Percentiles rank a stretch among this genome's conserved stretches.
These are phyloP conservation scores for Colletotrichum coccodes DNA, from an alignment of 2,329 filamentous ascomycete genomes.

Conservation along the genomic window DNA sequence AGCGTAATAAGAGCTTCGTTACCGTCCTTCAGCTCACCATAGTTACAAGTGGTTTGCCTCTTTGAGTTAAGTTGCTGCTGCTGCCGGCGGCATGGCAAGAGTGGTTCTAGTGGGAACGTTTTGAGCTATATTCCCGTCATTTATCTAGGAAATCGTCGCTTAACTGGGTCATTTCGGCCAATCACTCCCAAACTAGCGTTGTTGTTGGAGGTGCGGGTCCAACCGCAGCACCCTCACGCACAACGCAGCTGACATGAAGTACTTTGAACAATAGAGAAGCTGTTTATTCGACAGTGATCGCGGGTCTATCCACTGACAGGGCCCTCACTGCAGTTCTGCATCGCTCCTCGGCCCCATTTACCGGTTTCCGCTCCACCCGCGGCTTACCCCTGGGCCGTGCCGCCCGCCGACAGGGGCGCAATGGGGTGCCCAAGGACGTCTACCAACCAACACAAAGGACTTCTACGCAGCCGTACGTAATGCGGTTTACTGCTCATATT, in stretches of 20 bases:
- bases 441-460: neutral
- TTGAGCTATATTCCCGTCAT: neutral
- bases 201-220: neutral
- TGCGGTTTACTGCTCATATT: neutral
- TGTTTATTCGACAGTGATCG: neutral
- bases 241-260: conserved; percentile 47
- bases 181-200: neutral
- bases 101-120: neutral
- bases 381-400: neutral
- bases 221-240: conserved; percentile 46
- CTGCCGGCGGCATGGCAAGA: too few species aligned
- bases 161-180: neutral
- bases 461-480: neutral
- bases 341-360: neutral
- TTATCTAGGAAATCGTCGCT: neutral
- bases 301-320: neutral
- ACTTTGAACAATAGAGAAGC: conserved; percentile 42
- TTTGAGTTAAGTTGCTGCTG: too few species aligned
- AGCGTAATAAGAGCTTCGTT: too few species aligned
- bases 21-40: too few species aligned
- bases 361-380: neutral
- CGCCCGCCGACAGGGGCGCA: neutral
- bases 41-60: too few species aligned
- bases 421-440: neutral
- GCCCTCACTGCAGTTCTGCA: neutral